A percentile compares a stretch with the other conserved stretches of the same genome.
Conservation (phyloP, 306 rosid species). For the Dalbergia oliveri region DNA sequence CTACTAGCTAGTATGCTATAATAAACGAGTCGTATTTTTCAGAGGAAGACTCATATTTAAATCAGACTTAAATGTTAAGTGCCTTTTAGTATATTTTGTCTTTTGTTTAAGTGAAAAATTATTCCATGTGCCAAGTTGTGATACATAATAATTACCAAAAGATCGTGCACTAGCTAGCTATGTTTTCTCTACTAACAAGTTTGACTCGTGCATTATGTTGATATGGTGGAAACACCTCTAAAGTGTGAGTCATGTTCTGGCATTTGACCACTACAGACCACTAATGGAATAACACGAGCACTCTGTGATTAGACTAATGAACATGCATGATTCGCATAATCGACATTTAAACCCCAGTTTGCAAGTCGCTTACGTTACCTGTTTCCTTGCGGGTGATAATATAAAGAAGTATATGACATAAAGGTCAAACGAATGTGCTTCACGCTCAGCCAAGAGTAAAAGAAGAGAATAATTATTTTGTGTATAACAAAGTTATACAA, state of each 20-base stretch:
- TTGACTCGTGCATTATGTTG: constrained; percentile 23
- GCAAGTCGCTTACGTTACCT: neutral
- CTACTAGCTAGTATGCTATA: too few relatives aligned
- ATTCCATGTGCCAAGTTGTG: neutral
- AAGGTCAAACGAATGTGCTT: neutral
- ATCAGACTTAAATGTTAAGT: too few relatives aligned
- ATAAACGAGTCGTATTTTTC: too few relatives aligned
- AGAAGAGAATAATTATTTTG: too few relatives aligned
- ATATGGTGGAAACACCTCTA: constrained; percentile 22
- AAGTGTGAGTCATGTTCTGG: constrained; percentile 38
- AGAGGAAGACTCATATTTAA: too few relatives aligned
- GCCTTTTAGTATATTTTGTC: neutral
- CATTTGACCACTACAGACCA: constrained; percentile 21
- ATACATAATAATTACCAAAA: neutral
- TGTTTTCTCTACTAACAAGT: neutral
- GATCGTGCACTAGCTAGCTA: neutral
- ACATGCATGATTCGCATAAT: neutral
- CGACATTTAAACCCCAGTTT: neutral
- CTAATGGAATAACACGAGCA: neutral
- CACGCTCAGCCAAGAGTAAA: neutral
- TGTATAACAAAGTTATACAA: too few relatives aligned
- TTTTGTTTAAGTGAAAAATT: neutral
- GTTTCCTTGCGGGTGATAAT: constrained; percentile 9
- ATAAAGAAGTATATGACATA: neutral
- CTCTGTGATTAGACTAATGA: neutral